Base-by-base conservation (phyloP, 352 stramenopile species). In the Bremia lactucae region DNA sequence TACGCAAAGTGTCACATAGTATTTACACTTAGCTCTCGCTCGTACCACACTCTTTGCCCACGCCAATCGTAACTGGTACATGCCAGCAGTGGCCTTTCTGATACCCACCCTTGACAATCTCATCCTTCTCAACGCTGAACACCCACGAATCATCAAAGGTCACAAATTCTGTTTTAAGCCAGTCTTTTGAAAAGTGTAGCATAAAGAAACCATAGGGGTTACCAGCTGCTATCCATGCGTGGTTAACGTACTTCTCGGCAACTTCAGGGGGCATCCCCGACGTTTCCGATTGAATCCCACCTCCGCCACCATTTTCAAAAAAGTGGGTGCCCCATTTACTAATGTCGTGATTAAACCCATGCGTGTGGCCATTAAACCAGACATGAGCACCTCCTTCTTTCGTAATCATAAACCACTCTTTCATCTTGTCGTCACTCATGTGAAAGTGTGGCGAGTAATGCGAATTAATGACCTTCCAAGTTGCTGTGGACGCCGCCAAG, bases 391-490 rank as follows among this genome's bases (percentile, higher is more conserved):
- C 67, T 42, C 72, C 60, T 9, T 87, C 71, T 53, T 92, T 92
- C 8, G 72, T 77, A 43, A 92, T 62, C 53, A 73, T 60, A 58
- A 87, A 93, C 80, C 80, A 93, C 41, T 78, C 66, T 58, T 90
- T 86, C 77, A 93, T 90, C 68, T 87, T 88, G 49, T 84, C 69
- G 35, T 83, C 72, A 43, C 62, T 85, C 80, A 93, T 93, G 67
- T 93, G 80, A 48, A 88, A 88, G 55, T 90, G 77, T 16, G 81
- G 78, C 39, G 78, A 93, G 67, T 93, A 93, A 64, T 93, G 81
- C 56, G 81, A 89, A 63, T 91, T 93, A 36, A 93, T 69, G 37
- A 91, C 61, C 68, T 91, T 93, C 71, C 75, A 93, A 7, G 74
- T 87, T 11, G 81, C 78, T 29, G 38, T 91, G 0, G 81, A 93